Percentiles rank a stretch among this genome's conserved stretches.
phyloP scores from a whole-genome alignment of 2,329 filamentous ascomycete species.

The Calonectria crousiana region DNA sequence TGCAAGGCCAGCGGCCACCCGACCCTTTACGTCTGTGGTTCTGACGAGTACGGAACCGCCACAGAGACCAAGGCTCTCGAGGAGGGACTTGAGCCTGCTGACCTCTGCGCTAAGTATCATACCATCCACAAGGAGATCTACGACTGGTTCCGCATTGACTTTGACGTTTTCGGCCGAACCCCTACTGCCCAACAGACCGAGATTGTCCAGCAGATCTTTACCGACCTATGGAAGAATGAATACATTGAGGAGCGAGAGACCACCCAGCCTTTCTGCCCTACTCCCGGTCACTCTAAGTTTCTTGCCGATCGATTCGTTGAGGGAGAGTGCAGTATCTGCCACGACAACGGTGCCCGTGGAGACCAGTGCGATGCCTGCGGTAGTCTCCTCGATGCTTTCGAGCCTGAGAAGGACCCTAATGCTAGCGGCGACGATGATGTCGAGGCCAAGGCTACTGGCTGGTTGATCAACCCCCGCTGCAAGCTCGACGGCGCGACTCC shows the following conservation, averaged over 20 bases:
- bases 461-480: conserved; percentile 85
- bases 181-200: conserved; percentile 90
- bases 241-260: conserved; percentile 89
- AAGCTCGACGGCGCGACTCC: conserved; percentile 90
- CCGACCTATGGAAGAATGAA: conserved; percentile 87
- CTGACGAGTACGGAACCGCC: conserved; percentile 95
- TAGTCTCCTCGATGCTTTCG: conserved; percentile 76
- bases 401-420: conserved; percentile 59
- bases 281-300: conserved; percentile 78
- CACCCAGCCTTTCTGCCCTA: conserved; percentile 85
- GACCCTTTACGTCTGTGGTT: conserved; percentile 87
- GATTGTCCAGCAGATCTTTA: conserved; percentile 93
- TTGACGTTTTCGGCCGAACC: conserved; percentile 95
- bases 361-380: conserved; percentile 84
- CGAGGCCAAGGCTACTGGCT: conserved; percentile 56
- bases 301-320: conserved; percentile 90
- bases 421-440: conserved; percentile 48
- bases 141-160: conserved; percentile 94
- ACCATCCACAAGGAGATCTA: conserved; percentile 91
- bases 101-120: conserved; percentile 94
- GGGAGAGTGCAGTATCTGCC: conserved; percentile 81
- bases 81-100: conserved; percentile 82
- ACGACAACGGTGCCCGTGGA: conserved; percentile 77
- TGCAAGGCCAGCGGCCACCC: conserved; percentile 83
- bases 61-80: conserved; percentile 96